A percentile compares a stretch with the other conserved stretches of the same genome.
These are phyloP conservation scores for Arabis hirsuta DNA, from an alignment of 345 rosid genomes.

Conservation along the genomic window DNA sequence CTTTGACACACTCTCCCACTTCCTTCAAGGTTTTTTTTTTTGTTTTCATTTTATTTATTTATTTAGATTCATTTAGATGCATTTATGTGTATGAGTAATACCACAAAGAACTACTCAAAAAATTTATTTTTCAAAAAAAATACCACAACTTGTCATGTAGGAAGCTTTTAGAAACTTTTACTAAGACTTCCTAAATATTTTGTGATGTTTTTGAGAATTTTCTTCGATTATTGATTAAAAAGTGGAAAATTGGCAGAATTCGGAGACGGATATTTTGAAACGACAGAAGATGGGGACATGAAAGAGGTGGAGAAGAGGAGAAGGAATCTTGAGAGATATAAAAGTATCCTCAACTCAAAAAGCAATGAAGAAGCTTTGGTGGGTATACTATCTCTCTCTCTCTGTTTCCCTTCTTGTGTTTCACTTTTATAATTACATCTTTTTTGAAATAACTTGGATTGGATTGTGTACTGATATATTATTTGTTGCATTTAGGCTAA, in stretches of 20 bases:
- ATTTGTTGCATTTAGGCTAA: conserved; percentile 50
- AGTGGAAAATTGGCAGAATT: conserved; percentile 53
- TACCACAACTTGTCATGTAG: neutral
- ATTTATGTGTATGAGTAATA: too few relatives aligned
- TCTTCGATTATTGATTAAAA: neutral
- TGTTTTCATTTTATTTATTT: conserved; percentile 20
- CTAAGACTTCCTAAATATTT: neutral
- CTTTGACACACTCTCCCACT: conserved; percentile 59
- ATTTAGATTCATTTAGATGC: neutral
- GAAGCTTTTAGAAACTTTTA: neutral
- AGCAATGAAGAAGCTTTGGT: conserved; percentile 74
- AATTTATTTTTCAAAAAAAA: neutral
- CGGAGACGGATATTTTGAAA: conserved; percentile 56
- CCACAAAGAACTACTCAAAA: too few relatives aligned
- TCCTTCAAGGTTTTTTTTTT: conserved; percentile 66
- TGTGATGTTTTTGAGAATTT: neutral
- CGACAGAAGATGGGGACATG: conserved; percentile 36
- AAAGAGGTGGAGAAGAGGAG: conserved; percentile 45
- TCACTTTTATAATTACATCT: neutral
- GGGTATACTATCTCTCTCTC: conserved; percentile 18
- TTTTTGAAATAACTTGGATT: conserved; percentile 14
- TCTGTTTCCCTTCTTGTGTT: neutral
- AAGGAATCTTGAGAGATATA: conserved; percentile 53
- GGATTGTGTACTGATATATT: conserved; percentile 8
- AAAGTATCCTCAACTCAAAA: conserved; percentile 63